A percentile compares a stretch with the other conserved stretches of the same genome.
phyloP scores from a whole-genome alignment of 345 rosid genomes.

The Hypericum perforatum region DNA sequence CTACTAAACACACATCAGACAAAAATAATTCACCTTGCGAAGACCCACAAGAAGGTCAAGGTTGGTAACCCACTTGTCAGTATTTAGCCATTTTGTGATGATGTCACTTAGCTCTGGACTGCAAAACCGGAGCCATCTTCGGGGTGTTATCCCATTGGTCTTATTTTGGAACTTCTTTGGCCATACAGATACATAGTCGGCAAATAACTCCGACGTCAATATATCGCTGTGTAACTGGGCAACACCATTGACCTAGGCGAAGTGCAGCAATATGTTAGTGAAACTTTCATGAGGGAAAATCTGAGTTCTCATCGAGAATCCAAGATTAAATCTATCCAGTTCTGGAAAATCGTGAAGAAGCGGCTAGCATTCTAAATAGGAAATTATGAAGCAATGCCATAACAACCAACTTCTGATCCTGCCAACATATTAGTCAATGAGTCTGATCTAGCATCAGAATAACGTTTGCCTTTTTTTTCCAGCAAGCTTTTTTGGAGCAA shows the following conservation, averaged over 20 bases:
- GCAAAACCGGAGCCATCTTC: constrained; percentile 93
- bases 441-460: too few species aligned
- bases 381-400: too few species aligned
- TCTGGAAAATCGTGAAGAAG: too few species aligned
- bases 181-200: constrained; percentile 90
- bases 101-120: constrained; percentile 90
- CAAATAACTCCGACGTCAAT: constrained; percentile 73
- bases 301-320: too few species aligned
- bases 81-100: constrained; percentile 84
- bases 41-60: constrained; percentile 85
- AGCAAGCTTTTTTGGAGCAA: too few species aligned
- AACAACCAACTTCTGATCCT: too few species aligned
- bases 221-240: constrained; percentile 96
- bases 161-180: constrained; percentile 91
- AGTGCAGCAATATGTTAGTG: neutral
- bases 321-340: too few species aligned
- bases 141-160: constrained; percentile 96
- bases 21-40: constrained; percentile 47
- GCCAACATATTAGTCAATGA: too few species aligned
- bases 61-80: constrained; percentile 80
- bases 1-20: neutral
- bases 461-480: too few species aligned
- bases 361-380: too few species aligned
- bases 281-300: neutral
- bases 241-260: constrained; percentile 85